Evolutionary conservation across 768 basidiomycete genomes (phyloP).

Genomic region (Thelephora aurantiotincta): DNA sequence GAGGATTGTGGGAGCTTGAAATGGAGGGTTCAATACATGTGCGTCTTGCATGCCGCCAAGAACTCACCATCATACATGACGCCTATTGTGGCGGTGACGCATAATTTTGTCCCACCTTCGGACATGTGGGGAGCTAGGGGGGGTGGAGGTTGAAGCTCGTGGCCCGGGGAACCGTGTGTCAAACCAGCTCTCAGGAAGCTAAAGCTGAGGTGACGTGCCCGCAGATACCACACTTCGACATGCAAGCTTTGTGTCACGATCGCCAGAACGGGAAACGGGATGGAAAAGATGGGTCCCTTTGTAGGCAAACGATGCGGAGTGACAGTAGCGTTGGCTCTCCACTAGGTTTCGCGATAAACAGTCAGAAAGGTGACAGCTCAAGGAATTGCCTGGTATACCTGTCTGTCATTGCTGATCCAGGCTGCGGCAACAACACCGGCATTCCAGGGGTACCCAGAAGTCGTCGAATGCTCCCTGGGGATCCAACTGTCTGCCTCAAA

Average conservation of each 20-base stretch:
- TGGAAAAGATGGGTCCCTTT: slow-evolving; percentile 40
- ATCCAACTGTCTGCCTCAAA: slow-evolving; percentile 48
- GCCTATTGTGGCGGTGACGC: slow-evolving; percentile 45
- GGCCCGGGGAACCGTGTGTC: slow-evolving; percentile 21
- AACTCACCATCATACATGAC: slow-evolving; percentile 41
- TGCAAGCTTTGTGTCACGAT: slow-evolving; percentile 53
- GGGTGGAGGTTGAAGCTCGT: slow-evolving; percentile 13
- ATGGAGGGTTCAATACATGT: slow-evolving; percentile 1
- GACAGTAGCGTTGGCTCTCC: slow-evolving; percentile 32
- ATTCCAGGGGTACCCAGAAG: slow-evolving; percentile 22
- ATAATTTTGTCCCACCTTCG: slow-evolving; percentile 28
- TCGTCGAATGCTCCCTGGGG: slow-evolving; percentile 39
- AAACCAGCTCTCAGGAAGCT: slow-evolving; percentile 38
- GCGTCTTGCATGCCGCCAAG: background rate
- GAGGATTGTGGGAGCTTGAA: slow-evolving; percentile 38
- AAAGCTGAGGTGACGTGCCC: slow-evolving; percentile 27
- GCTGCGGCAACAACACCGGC: slow-evolving; percentile 45
- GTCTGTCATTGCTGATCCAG: slow-evolving; percentile 48
- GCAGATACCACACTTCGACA: slow-evolving; percentile 39
- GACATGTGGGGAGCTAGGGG: slow-evolving; percentile 13
- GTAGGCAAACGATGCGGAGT: slow-evolving; percentile 38
- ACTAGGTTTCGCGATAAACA: slow-evolving; percentile 23
- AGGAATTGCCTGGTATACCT: slow-evolving; percentile 25
- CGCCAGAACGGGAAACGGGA: slow-evolving; percentile 40
- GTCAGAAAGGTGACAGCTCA: background rate